A percentile compares a stretch with the other conserved stretches of the same genome.
Evolutionary conservation across 2,329 filamentous ascomycete genomes (phyloP).

Genomic region (Rutstroemia sp.): DNA sequence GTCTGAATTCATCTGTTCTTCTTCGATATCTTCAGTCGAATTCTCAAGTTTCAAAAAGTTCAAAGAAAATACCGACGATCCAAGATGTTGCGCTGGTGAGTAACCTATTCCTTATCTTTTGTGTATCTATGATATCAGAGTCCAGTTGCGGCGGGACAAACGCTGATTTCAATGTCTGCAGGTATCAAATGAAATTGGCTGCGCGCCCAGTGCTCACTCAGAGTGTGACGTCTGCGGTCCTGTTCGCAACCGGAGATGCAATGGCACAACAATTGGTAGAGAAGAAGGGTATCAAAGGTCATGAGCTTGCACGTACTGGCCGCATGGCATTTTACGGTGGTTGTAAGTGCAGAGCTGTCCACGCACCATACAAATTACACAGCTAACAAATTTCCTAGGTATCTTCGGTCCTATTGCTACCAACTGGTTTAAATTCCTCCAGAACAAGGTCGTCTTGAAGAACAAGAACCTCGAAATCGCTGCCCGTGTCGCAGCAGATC

Average conservation of each 20-base stretch:
- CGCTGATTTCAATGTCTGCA: conserved; percentile 28
- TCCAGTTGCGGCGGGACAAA: conserved; percentile 1
- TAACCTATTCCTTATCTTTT: background rate
- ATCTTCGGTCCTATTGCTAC: conserved; percentile 67
- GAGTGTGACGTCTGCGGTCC: conserved; percentile 79
- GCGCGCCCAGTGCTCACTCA: conserved; percentile 82
- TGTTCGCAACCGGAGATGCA: conserved; percentile 87
- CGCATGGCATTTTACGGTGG: conserved; percentile 79
- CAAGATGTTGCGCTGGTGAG: conserved; percentile 29
- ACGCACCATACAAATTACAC: background rate
- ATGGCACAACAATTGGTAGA: conserved; percentile 90
- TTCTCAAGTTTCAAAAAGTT: background rate
- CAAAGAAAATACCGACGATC: background rate
- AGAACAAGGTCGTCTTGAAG: conserved; percentile 49
- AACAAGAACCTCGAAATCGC: conserved; percentile 52
- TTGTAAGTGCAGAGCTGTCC: conserved; percentile 26
- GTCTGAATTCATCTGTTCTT: too few relatives aligned
- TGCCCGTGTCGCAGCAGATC: conserved; percentile 57
- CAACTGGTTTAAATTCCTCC: conserved; percentile 62
- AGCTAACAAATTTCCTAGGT: conserved; percentile 31
- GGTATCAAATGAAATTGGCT: conserved; percentile 82
- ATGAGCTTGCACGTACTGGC: conserved; percentile 64
- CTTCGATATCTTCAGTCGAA: too few relatives aligned
- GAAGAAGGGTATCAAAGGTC: conserved; percentile 66
- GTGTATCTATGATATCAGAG: background rate